Base-by-base conservation (phyloP, 371 early-diverging fungal genomes). In the Haplosporangium sp. region DNA sequence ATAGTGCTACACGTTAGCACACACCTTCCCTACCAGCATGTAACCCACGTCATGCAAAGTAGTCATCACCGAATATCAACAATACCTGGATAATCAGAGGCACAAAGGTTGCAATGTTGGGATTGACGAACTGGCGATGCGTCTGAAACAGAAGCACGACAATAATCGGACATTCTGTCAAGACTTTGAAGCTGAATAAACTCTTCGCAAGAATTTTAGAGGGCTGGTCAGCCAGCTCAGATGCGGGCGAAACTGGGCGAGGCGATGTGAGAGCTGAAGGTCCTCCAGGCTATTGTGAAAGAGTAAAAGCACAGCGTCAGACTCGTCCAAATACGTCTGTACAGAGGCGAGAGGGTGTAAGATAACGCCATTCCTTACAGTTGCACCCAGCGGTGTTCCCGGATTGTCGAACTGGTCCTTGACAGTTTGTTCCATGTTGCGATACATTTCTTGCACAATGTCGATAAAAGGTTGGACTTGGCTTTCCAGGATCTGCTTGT, bases 141-240 rank as follows among this genome's bases (percentile, higher is more conserved):
- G 89, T 88, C 85, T 97, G 97, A 69, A 98, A 95, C 10, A 98
- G 84, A 13, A 98, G 84, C 0, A 97, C 99, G n/a, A 99, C 94
- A 55, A 98, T 98, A 47, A 98, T 95, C 0, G 99, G 99, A 65
- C 97, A 96, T 74, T 99, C 99, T 0, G 96, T 95, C 73, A 99
- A 73, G 12, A 98, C 97, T 82, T 98, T 98, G 87, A 99, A 99
- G 62, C 96, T 96, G 67, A 85, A 87, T 77, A 94, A 79, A 67
- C 95, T 93, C 67, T 83, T 89, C 23, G 86, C 86, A 2, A 97
- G 84, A 16, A 87, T 83, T 73, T 93, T 95, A 41, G 82, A 77
- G 5, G 93, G 82, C 16, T 83, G 80, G 23, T 81, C 80, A 36
- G 87, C 60, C 11, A 84, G 42, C 23, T 94, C 94, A 1, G 89